These are phyloP conservation scores for Pigoraptor vietnamica DNA, from an alignment of 78 protist species.

Conservation along the genomic window DNA sequence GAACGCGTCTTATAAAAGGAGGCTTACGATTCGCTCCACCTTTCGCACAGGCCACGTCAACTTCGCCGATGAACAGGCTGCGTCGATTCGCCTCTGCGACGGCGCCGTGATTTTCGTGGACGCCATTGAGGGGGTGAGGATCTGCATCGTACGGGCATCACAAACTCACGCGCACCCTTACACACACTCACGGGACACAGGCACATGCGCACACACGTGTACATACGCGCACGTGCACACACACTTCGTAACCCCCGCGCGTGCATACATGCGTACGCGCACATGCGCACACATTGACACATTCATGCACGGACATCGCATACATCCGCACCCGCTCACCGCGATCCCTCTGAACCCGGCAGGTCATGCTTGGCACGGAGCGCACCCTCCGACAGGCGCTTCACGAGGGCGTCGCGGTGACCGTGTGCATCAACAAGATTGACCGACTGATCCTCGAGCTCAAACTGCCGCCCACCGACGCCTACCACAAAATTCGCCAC, in stretches of 20 bases:
- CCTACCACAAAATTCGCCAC: conserved; percentile 77
- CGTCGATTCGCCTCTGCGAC: conserved; percentile 85
- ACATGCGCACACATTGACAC: too few species aligned
- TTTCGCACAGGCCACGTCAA: conserved; percentile 15
- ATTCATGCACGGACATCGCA: too few species aligned
- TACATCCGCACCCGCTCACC: too few species aligned
- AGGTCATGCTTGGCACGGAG: conserved; percentile 75
- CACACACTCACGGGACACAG: not conserved
- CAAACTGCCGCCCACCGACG: conserved; percentile 94
- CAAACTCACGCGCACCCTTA: not conserved
- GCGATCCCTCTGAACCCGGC: too few species aligned
- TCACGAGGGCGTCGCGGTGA: not conserved
- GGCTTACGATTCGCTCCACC: too few species aligned
- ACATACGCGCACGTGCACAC: not conserved
- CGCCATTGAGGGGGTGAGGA: conserved; percentile 88
- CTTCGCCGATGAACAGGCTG: conserved; percentile 51
- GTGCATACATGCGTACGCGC: not conserved
- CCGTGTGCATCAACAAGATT: conserved; percentile 26
- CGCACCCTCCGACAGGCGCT: conserved; percentile 1
- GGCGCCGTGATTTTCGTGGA: conserved; percentile 92
- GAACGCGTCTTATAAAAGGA: too few species aligned
- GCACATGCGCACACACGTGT: not conserved
- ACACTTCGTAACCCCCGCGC: not conserved
- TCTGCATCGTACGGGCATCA: not conserved
- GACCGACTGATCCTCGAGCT: conserved; percentile 32